phyloP scores from a whole-genome alignment of 2,329 filamentous ascomycete species.

The Cladosporium phlei region DNA sequence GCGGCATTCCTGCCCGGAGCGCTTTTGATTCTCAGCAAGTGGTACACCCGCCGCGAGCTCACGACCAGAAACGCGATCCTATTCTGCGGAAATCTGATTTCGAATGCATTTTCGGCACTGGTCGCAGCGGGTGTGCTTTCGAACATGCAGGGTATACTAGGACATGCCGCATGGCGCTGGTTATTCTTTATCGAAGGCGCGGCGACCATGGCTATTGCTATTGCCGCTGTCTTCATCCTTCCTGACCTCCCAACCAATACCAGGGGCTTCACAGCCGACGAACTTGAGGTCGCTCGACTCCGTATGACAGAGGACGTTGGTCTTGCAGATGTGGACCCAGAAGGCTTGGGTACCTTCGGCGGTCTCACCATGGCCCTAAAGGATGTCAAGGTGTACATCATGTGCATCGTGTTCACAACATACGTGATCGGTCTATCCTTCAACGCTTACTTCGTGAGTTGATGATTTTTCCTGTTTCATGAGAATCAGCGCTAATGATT shows the following conservation, averaged over 20 bases:
- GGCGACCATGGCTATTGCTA: slow-evolving; percentile 50
- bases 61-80: slow-evolving; percentile 48
- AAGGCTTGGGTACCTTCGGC: slow-evolving; percentile 38
- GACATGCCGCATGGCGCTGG: slow-evolving; percentile 54
- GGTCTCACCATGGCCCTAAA: slow-evolving; percentile 32
- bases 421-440: slow-evolving; percentile 25
- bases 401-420: slow-evolving; percentile 37
- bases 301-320: slow-evolving; percentile 49
- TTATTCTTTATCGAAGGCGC: slow-evolving; percentile 49
- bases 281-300: slow-evolving; percentile 49
- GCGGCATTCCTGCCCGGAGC: slow-evolving; percentile 41
- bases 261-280: slow-evolving; percentile 47
- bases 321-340: slow-evolving; percentile 47
- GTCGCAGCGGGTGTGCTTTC: slow-evolving; percentile 58
- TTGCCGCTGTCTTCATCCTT: slow-evolving; percentile 50
- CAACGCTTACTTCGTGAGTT: slow-evolving; percentile 27
- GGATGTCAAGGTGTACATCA: slow-evolving; percentile 39
- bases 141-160: slow-evolving; percentile 56
- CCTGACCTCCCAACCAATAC: slow-evolving; percentile 52
- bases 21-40: slow-evolving; percentile 42
- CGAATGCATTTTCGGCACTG: slow-evolving; percentile 49
- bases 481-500: slow-evolving; percentile 22
- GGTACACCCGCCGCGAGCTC: slow-evolving; percentile 53
- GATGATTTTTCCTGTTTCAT: slow-evolving; percentile 27
- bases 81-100: slow-evolving; percentile 47